phyloP scores from a whole-genome alignment of 2,329 filamentous ascomycete genomes.

The Fusarium miscanthi region DNA sequence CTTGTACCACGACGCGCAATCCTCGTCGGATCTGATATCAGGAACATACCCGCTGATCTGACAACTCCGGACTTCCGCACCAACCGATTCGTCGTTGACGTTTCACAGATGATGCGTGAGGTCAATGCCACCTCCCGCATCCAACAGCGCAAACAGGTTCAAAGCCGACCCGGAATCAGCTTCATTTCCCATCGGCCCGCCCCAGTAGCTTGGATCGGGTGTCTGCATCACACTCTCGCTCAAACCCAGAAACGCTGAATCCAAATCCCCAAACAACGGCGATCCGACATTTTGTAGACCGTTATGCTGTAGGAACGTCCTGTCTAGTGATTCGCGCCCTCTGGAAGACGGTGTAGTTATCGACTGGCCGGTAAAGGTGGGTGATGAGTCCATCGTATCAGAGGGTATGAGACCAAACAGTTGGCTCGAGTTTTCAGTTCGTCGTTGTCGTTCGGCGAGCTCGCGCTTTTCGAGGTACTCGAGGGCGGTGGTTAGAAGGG shows the following conservation, averaged over 20 bases:
- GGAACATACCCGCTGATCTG: neutral
- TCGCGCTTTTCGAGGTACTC: conserved; percentile 62
- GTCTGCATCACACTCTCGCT: conserved; percentile 54
- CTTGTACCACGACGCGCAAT: neutral
- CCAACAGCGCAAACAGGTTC: conserved; percentile 63
- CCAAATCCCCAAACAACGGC: conserved; percentile 50
- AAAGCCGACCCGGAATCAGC: conserved; percentile 58
- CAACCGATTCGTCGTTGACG: neutral
- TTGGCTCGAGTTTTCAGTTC: conserved; percentile 63
- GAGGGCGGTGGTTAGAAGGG: conserved; percentile 58
- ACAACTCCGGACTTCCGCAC: conserved; percentile 22
- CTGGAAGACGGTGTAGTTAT: conserved; percentile 22
- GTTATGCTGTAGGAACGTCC: conserved; percentile 45
- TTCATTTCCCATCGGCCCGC: conserved; percentile 52
- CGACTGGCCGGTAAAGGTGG: conserved; percentile 9
- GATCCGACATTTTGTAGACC: conserved; percentile 45
- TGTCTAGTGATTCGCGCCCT: conserved; percentile 43
- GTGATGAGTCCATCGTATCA: conserved; percentile 24
- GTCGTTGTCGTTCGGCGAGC: conserved; percentile 57
- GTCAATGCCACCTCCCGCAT: conserved; percentile 64
- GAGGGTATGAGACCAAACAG: conserved; percentile 62
- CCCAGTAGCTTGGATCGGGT: conserved; percentile 56
- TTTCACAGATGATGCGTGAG: conserved; percentile 55
- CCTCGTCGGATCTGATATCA: conserved; percentile 1
- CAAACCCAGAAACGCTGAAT: conserved; percentile 54